Conservation (phyloP, 2,329 filamentous ascomycete genomes). For the Sporothrix humicola region DNA sequence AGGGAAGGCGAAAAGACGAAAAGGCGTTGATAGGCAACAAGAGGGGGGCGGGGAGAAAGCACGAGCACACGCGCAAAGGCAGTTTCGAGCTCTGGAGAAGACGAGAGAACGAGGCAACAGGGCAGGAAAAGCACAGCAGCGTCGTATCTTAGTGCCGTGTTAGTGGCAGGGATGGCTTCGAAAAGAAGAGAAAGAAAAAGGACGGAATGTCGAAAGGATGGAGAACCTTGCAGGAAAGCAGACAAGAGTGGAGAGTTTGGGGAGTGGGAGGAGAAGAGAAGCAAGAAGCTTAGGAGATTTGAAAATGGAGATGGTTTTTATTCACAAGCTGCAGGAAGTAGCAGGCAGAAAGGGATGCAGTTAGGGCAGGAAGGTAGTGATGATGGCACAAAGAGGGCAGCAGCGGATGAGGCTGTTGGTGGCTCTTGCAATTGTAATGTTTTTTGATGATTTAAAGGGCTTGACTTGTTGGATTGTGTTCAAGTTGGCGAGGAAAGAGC, state of each 20-base stretch:
- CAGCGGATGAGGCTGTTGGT: slow-evolving; percentile 10
- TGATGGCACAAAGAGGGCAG: slow-evolving; percentile 18
- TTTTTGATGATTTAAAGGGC: background rate
- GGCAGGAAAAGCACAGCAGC: slow-evolving; percentile 14
- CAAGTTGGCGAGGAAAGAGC: background rate
- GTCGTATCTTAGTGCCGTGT: slow-evolving; percentile 24
- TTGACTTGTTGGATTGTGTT: slow-evolving; percentile 1
- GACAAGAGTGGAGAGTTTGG: slow-evolving; percentile 10
- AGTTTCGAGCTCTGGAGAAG: slow-evolving; percentile 1
- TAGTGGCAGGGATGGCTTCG: slow-evolving; percentile 24
- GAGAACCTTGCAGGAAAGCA: slow-evolving; percentile 10
- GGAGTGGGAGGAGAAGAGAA: background rate
- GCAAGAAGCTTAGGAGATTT: background rate
- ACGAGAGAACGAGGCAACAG: background rate
- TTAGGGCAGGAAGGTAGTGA: background rate
- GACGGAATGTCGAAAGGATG: background rate
- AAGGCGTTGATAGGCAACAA: background rate
- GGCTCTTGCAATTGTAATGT: slow-evolving; percentile 13
- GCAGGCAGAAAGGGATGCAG: background rate
- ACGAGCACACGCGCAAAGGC: slow-evolving; percentile 20
- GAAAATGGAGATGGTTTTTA: background rate
- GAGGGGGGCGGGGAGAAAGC: slow-evolving; percentile 9
- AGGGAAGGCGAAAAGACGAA: background rate
- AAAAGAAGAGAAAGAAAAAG: background rate
- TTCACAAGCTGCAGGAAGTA: slow-evolving; percentile 13